These are phyloP conservation scores for Asterophora parasitica DNA, from an alignment of 768 basidiomycete genomes.

Conservation along the genomic window DNA sequence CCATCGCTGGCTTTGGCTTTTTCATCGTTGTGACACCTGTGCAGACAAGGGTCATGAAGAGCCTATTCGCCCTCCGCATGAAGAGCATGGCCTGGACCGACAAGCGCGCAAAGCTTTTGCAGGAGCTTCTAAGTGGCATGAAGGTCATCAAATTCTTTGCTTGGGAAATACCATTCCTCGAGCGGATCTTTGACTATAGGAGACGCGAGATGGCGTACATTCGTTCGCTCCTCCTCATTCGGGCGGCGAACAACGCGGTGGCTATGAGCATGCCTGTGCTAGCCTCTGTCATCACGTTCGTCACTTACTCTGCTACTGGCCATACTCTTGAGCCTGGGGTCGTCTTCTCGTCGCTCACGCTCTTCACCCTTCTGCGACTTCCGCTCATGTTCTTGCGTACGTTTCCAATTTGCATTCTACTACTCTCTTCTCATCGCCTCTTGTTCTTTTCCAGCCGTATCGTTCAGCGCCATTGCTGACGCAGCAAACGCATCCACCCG, in stretches of 20 bases:
- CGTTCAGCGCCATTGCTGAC: slow-evolving; percentile 78
- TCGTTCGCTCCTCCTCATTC: slow-evolving; percentile 60
- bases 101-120: slow-evolving; percentile 81
- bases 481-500: slow-evolving; percentile 77
- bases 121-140: slow-evolving; percentile 87
- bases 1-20: slow-evolving; percentile 48
- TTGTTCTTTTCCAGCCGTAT: slow-evolving; percentile 41
- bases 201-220: slow-evolving; percentile 68
- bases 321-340: slow-evolving; percentile 64
- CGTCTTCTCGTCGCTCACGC: slow-evolving; percentile 79
- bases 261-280: slow-evolving; percentile 70
- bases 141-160: slow-evolving; percentile 91
- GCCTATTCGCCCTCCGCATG: slow-evolving; percentile 59
- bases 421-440: not conserved
- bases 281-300: slow-evolving; percentile 72
- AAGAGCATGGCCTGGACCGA: slow-evolving; percentile 89
- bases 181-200: slow-evolving; percentile 66
- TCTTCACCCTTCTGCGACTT: slow-evolving; percentile 79
- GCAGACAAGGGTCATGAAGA: slow-evolving; percentile 71
- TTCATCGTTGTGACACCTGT: slow-evolving; percentile 70
- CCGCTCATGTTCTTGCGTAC: slow-evolving; percentile 72
- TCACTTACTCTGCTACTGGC: slow-evolving; percentile 72
- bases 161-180: slow-evolving; percentile 81
- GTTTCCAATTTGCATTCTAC: slow-evolving; percentile 16
- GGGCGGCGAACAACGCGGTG: slow-evolving; percentile 63